Conservation (phyloP, 2,329 filamentous ascomycete species). For the Xylogone sp. region DNA sequence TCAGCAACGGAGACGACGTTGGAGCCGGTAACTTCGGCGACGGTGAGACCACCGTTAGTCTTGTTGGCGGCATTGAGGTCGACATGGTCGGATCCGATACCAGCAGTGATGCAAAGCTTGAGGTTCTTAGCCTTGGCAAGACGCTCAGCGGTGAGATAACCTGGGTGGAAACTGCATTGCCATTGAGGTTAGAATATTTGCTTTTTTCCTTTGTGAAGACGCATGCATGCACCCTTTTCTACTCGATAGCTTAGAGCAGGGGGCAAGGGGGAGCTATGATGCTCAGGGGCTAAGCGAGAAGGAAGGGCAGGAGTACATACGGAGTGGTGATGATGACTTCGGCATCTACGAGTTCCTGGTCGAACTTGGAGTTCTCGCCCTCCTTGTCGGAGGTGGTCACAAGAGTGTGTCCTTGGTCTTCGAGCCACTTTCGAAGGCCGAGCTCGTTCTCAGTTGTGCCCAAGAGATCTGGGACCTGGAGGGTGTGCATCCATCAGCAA, state of each 20-base stretch:
- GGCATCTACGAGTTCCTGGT: constrained; percentile 92
- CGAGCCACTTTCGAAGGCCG: constrained; percentile 94
- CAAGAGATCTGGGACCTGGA: constrained; percentile 65
- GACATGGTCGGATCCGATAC: constrained; percentile 97
- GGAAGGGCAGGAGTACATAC: constrained; percentile 48
- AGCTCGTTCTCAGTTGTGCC: constrained; percentile 99
- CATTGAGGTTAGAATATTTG: not conserved
- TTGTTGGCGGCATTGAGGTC: constrained; percentile 93
- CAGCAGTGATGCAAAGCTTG: constrained; percentile 94
- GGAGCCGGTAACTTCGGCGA: constrained; percentile 95
- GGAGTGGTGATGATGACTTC: constrained; percentile 99
- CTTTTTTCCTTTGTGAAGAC: not conserved
- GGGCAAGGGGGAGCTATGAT: constrained; percentile 2
- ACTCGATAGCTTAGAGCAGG: too few relatives aligned
- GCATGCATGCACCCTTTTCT: too few relatives aligned
- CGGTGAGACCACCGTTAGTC: constrained; percentile 96
- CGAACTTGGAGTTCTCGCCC: constrained; percentile 85
- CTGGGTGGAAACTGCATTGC: constrained; percentile 82
- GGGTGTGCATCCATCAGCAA: not conserved
- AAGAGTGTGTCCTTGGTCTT: constrained; percentile 93
- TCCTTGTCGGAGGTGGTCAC: constrained; percentile 99
- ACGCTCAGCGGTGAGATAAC: constrained; percentile 94
- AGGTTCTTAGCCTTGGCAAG: constrained; percentile 98
- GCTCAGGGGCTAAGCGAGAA: not conserved
- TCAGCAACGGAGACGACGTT: constrained; percentile 98